These are phyloP conservation scores for Purpureocillium takamizusanense DNA, from an alignment of 2,329 filamentous ascomycete species.

Conservation along the genomic window DNA sequence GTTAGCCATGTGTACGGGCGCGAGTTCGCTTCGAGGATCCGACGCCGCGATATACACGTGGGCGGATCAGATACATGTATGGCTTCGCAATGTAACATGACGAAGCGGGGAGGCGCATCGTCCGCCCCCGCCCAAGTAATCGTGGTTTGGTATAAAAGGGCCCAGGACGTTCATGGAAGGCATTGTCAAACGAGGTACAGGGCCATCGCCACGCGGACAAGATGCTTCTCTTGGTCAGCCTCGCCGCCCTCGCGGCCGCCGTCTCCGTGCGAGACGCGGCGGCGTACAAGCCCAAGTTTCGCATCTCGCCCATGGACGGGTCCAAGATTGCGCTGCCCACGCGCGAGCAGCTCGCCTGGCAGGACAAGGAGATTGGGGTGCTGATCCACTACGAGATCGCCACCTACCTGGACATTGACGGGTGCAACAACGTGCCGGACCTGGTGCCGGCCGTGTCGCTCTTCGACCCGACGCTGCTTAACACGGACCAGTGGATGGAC, in stretches of 20 bases:
- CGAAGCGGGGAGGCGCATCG: too few relatives aligned
- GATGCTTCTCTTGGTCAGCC: neutral
- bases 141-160: too few relatives aligned
- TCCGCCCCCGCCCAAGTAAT: too few relatives aligned
- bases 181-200: too few relatives aligned
- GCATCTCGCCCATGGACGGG: constrained; percentile 15
- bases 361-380: constrained; percentile 15
- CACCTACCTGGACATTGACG: constrained; percentile 14
- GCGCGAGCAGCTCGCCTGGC: constrained; percentile 13
- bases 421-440: constrained; percentile 15
- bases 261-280: constrained; percentile 7
- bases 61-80: neutral
- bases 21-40: neutral
- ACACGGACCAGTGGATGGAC: constrained; percentile 19
- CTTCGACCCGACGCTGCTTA: constrained; percentile 12
- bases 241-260: neutral
- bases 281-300: constrained; percentile 4
- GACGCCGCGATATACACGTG: neutral
- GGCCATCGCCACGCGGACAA: neutral
- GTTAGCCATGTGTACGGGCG: neutral
- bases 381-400: constrained; percentile 17
- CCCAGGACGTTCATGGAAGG: too few relatives aligned
- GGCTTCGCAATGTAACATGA: too few relatives aligned
- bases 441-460: constrained; percentile 12
- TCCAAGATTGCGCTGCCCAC: constrained; percentile 16